phyloP scores from a whole-genome alignment of 2,329 filamentous ascomycete species.

The Penicillium sp. region DNA sequence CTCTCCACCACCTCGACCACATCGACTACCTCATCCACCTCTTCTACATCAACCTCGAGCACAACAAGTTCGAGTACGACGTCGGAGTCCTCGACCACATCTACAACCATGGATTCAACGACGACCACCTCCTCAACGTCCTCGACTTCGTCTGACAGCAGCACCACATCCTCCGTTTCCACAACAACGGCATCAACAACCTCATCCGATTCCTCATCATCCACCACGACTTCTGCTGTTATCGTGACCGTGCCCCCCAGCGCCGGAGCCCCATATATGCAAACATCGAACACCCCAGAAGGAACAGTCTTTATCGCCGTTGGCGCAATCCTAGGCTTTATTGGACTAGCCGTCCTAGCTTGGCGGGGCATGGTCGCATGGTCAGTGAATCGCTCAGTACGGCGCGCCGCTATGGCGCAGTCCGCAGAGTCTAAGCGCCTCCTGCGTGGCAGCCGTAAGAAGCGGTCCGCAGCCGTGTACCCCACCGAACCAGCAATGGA shows the following conservation, averaged over 20 bases:
- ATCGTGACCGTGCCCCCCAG: conserved; percentile 78
- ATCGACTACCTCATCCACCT: conserved; percentile 1
- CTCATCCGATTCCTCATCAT: conserved; percentile 50
- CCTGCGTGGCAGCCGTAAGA: conserved; percentile 50
- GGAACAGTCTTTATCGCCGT: conserved; percentile 97
- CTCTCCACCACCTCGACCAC: conserved; percentile 15
- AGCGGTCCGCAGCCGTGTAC: conserved; percentile 33
- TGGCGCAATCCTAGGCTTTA: conserved; percentile 80
- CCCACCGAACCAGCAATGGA: conserved; percentile 33
- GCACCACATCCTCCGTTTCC: conserved; percentile 24
- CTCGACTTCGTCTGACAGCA: conserved; percentile 15
- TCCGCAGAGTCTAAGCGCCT: conserved; percentile 70
- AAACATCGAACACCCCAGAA: conserved; percentile 78
- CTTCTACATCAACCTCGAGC: conserved; percentile 14
- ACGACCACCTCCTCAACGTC: conserved; percentile 14
- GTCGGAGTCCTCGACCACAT: conserved; percentile 15
- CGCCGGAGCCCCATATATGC: conserved; percentile 85
- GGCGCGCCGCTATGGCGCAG: conserved; percentile 76
- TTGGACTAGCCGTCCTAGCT: conserved; percentile 76
- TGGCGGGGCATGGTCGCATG: conserved; percentile 90
- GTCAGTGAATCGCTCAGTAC: conserved; percentile 87
- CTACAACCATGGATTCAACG: conserved; percentile 18
- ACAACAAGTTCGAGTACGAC: conserved; percentile 1
- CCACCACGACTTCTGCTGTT: conserved; percentile 62
- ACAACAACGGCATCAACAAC: conserved; percentile 41